phyloP scores from a whole-genome alignment of 805 yeast species.

The Teunomyces lycoperdinae region DNA sequence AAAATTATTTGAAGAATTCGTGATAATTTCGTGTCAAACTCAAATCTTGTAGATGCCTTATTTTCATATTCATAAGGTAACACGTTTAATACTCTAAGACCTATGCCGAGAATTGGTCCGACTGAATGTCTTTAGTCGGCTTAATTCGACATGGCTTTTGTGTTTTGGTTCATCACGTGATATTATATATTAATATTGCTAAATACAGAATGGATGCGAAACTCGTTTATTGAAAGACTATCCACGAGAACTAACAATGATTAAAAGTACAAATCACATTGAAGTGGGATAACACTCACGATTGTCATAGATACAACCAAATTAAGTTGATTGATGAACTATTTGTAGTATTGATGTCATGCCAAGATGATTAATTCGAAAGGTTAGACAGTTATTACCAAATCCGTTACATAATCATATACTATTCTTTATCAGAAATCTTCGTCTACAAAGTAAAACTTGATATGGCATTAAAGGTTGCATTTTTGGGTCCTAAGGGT shows the following conservation, averaged over 20 bases:
- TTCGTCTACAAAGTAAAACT: background rate
- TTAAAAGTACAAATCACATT: too few species aligned
- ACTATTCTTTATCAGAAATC: background rate
- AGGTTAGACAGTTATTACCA: background rate
- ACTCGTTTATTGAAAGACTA: too few species aligned
- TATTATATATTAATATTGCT: too few species aligned
- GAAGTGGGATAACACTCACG: too few species aligned
- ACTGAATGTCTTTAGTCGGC: background rate
- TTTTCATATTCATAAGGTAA: background rate
- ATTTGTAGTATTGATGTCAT: too few species aligned
- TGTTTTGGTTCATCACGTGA: background rate
- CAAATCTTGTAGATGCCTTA: background rate
- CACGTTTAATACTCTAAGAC: background rate
- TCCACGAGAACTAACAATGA: too few species aligned
- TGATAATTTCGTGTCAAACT: background rate
- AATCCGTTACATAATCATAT: background rate
- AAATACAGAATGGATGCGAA: too few species aligned
- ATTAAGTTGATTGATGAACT: too few species aligned
- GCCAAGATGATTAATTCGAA: background rate
- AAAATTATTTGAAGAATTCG: background rate
- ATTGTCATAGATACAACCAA: too few species aligned
- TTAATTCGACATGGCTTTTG: background rate
- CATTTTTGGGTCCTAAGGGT: conserved; percentile 86
- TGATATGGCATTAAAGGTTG: conserved; percentile 41
- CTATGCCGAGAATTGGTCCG: background rate